Evolutionary conservation across 2,329 filamentous ascomycete genomes (phyloP).

Genomic region (Phaeosphaeriaceae sp.): DNA sequence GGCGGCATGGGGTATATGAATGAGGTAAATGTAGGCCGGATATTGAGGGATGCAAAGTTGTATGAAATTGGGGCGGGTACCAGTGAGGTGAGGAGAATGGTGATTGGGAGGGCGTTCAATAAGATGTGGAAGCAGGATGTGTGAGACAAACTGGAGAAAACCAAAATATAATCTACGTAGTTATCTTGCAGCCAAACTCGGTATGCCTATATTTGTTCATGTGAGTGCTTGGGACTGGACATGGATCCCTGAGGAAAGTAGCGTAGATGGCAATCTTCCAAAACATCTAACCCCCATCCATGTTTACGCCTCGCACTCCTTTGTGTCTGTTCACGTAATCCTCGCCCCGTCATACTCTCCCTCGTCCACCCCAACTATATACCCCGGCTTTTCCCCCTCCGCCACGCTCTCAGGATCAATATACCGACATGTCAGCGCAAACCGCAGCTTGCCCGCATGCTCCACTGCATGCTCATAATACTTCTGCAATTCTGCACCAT

Average conservation of each 20-base stretch:
- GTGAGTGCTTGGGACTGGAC: too few relatives aligned
- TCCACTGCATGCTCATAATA: constrained; percentile 66
- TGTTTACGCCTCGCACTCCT: too few relatives aligned
- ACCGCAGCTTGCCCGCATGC: constrained; percentile 59
- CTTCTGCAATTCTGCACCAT: constrained; percentile 64
- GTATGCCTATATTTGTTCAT: too few relatives aligned
- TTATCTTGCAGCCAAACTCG: too few relatives aligned
- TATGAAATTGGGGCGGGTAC: constrained; percentile 98
- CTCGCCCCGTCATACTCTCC: constrained; percentile 45
- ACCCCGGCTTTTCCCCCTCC: constrained; percentile 46
- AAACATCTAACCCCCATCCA: too few relatives aligned
- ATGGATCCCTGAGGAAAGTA: too few relatives aligned
- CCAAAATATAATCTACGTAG: too few relatives aligned
- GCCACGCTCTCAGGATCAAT: constrained; percentile 56
- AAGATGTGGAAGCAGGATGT: constrained; percentile 68
- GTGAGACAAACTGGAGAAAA: constrained; percentile 5
- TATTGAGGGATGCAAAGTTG: constrained; percentile 78
- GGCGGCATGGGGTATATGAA: constrained; percentile 97
- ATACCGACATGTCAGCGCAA: constrained; percentile 63
- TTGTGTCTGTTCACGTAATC: too few relatives aligned
- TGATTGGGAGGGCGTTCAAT: constrained; percentile 91
- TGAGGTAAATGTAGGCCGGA: constrained; percentile 86
- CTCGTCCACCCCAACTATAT: constrained; percentile 46
- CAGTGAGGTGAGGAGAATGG: constrained; percentile 90
- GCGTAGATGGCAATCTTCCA: too few relatives aligned